Conservation (phyloP, 108 stramenopile species). For the Mediolabrus comicus region DNA sequence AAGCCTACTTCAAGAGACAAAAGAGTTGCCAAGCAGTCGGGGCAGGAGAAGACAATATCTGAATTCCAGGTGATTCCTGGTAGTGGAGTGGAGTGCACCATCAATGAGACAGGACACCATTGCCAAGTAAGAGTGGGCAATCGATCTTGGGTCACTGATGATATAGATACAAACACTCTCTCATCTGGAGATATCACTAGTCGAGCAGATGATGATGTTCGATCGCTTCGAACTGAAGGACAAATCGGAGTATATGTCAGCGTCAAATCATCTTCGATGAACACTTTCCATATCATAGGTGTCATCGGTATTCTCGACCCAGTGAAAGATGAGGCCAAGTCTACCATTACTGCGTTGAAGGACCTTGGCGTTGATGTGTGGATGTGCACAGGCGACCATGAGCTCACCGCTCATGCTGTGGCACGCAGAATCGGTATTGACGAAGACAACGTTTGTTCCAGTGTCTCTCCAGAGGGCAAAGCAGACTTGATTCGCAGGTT, state of each 20-base stretch:
- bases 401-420: conserved; percentile 83
- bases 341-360: conserved; percentile 62
- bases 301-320: conserved; percentile 87
- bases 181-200: neutral
- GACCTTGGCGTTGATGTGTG: conserved; percentile 85
- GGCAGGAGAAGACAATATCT: conserved; percentile 9
- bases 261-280: conserved; percentile 9
- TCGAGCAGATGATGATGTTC: conserved; percentile 44
- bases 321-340: conserved; percentile 72
- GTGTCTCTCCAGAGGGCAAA: conserved; percentile 79
- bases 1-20: conserved; percentile 19
- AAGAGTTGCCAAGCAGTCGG: neutral
- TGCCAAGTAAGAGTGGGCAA: conserved; percentile 62
- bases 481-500: conserved; percentile 60
- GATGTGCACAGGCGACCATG: conserved; percentile 98
- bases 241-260: conserved; percentile 67
- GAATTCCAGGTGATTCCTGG: conserved; percentile 63
- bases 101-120: conserved; percentile 31
- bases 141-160: conserved; percentile 32
- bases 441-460: conserved; percentile 66
- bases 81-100: conserved; percentile 59
- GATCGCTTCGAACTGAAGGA: conserved; percentile 42
- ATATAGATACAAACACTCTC: conserved; percentile 3
- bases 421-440: conserved; percentile 76
- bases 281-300: conserved; percentile 47